Percentiles rank a stretch among this genome's conserved stretches.
Conservation (phyloP, 2,329 filamentous ascomycete genomes). For the Ascochyta lentis region DNA sequence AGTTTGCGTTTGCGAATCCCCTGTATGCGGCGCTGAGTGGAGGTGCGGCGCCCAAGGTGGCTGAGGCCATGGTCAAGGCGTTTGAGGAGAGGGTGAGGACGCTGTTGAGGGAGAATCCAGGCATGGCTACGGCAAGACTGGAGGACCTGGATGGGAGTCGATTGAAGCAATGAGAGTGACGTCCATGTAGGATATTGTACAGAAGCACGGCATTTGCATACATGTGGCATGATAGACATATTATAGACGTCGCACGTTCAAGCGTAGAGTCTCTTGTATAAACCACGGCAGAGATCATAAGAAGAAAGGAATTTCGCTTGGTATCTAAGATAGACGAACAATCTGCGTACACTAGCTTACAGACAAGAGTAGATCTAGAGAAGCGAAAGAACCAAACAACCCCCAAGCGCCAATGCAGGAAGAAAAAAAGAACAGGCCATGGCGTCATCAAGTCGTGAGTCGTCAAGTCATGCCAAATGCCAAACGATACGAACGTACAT, state of each 20-base stretch:
- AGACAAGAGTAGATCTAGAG: not conserved
- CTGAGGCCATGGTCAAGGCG: conserved; percentile 86
- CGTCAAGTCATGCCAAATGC: not conserved
- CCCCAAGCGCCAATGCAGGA: conserved; percentile 2
- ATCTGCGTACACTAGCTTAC: too few species aligned
- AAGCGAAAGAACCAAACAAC: not conserved
- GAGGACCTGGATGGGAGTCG: conserved; percentile 38
- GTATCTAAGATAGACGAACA: too few species aligned
- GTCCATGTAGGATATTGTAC: not conserved
- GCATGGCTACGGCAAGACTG: conserved; percentile 30
- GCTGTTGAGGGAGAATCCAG: conserved; percentile 49
- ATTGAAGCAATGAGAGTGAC: conserved; percentile 17
- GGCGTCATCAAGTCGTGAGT: conserved; percentile 1
- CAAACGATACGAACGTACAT: not conserved
- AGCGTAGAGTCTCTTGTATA: too few species aligned
- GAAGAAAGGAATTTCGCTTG: too few species aligned
- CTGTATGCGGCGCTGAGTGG: conserved; percentile 82
- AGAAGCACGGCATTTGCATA: not conserved
- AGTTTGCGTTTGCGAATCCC: conserved; percentile 88
- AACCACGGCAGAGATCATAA: too few species aligned
- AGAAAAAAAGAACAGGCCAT: not conserved
- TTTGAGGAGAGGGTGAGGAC: conserved; percentile 82
- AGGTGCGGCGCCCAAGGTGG: conserved; percentile 83
- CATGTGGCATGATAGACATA: not conserved
- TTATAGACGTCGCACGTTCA: too few species aligned